Evolutionary conservation across 164 flowering plant species (phyloP).

Genomic region (Tetracentron sinense): DNA sequence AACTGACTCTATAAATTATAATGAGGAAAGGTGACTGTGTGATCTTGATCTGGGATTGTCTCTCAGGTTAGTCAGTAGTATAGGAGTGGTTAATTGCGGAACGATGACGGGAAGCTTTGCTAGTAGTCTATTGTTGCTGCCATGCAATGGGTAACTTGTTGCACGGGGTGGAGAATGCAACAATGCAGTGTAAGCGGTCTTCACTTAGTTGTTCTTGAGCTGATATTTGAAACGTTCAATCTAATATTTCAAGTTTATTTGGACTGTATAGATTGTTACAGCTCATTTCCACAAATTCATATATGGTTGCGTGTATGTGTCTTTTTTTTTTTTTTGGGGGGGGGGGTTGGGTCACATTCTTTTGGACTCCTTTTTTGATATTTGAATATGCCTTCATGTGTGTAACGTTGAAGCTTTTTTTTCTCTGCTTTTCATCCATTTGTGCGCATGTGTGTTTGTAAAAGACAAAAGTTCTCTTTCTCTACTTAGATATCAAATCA

Average conservation of each 20-base stretch:
- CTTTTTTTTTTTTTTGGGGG: too few relatives aligned
- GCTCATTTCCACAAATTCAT: background rate
- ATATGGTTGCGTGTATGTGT: background rate
- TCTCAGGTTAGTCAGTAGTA: conserved; percentile 12
- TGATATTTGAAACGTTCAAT: too few relatives aligned
- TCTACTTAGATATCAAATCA: background rate
- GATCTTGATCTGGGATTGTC: background rate
- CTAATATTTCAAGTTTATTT: too few relatives aligned
- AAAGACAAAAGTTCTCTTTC: too few relatives aligned
- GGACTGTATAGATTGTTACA: background rate
- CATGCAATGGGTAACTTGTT: too few relatives aligned
- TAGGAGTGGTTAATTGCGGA: conserved; percentile 1
- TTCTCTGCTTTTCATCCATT: background rate
- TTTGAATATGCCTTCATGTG: background rate
- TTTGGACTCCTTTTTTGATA: background rate
- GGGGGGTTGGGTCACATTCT: background rate
- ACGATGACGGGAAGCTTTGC: conserved; percentile 76
- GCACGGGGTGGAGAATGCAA: too few relatives aligned
- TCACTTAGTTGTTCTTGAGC: background rate
- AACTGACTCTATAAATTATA: background rate
- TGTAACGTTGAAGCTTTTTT: background rate
- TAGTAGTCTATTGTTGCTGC: conserved; percentile 89
- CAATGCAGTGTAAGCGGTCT: conserved; percentile 65
- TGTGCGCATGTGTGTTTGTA: too few relatives aligned
- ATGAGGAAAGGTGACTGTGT: background rate